Evolutionary conservation across 139 green algal genomes (phyloP), one percentile per base, ranked within the genome.

Genomic region (Spirogloea muscicola): DNA sequence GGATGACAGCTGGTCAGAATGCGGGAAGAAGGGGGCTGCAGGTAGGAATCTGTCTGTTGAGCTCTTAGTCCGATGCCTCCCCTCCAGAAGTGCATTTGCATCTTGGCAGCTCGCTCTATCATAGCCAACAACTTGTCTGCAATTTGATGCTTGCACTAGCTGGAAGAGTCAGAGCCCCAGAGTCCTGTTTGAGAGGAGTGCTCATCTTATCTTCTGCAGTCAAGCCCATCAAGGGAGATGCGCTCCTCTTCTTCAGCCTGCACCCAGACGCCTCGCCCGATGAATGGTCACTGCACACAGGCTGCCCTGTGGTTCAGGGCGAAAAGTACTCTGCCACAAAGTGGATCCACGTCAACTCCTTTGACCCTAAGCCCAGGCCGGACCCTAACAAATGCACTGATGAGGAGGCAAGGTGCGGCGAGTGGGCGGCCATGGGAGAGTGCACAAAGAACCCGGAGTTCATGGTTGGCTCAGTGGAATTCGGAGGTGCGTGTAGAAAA

Each of bases 261-360:
- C 29, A 79, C 25, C 48, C 60, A 1, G 38, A 72, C 39, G 82
- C 61, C 25, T 68, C 31, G 13, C 33, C 49, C 21, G 83, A 87
- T 63, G 29, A 49, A 29, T 13, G 31, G 21, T 71, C 48, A 9
- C 71, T 79, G 67, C 87, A 91, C 83, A 84, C 84, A 5, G 85
- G 88, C 49, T 95, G 90, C 80, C 90, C 90, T 1, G 86, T 93
- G 21, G 57, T 89, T 2, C 55, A 79, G 25, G 89, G 90, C 1
- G 72, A 88, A 61, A 94, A 94, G 78, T 94, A 87, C 86, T 91
- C 85, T 3, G 85, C 90, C 21, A 96, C 91, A 39, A 94, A 93
- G 68, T 96, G 91, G 89, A 93, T 96, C 40, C 89, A 92, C 62
- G 75, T 82, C 25, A 40, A 29, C 16, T 34, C 21, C 10, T 81